These are phyloP conservation scores for Claviceps monticola DNA, from an alignment of 2,329 filamentous ascomycete genomes.

Conservation along the genomic window DNA sequence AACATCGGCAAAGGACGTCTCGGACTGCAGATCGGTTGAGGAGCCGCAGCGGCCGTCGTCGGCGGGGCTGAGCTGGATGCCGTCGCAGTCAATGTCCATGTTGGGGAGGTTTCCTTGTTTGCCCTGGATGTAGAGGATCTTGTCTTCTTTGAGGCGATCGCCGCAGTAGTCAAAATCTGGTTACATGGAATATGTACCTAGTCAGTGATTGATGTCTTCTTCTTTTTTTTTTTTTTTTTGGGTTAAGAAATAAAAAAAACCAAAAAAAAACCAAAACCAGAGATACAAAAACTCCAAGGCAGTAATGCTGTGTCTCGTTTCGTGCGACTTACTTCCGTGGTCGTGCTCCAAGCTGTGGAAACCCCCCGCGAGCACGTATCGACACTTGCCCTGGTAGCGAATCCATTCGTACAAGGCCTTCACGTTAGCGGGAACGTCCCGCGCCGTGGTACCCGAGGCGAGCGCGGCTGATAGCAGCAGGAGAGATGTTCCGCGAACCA, in stretches of 20 bases:
- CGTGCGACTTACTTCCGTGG: conserved; percentile 18
- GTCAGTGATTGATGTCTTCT: not conserved
- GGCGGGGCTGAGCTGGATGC: conserved; percentile 22
- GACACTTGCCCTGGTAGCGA: conserved; percentile 23
- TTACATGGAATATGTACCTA: too few relatives aligned
- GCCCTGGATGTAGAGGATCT: conserved; percentile 35
- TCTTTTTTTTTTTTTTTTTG: not conserved
- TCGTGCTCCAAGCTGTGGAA: conserved; percentile 26
- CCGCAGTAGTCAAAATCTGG: conserved; percentile 31
- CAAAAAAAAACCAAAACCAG: too few relatives aligned
- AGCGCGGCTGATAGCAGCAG: too few relatives aligned
- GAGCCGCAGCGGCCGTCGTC: conserved; percentile 29
- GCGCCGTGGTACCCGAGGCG: conserved; percentile 7
- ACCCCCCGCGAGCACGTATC: conserved; percentile 22
- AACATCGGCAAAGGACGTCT: conserved; percentile 32
- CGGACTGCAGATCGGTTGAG: conserved; percentile 25
- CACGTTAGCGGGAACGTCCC: conserved; percentile 27
- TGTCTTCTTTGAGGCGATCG: conserved; percentile 25
- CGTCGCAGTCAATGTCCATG: conserved; percentile 48
- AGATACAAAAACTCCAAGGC: too few relatives aligned
- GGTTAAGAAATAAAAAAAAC: too few relatives aligned
- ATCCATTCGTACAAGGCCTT: conserved; percentile 27
- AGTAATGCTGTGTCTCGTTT: too few relatives aligned
- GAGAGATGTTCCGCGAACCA: too few relatives aligned
- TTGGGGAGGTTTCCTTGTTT: conserved; percentile 28